Evolutionary conservation across 2,329 filamentous ascomycete genomes (phyloP).

Genomic region (Xylariaceae sp.): DNA sequence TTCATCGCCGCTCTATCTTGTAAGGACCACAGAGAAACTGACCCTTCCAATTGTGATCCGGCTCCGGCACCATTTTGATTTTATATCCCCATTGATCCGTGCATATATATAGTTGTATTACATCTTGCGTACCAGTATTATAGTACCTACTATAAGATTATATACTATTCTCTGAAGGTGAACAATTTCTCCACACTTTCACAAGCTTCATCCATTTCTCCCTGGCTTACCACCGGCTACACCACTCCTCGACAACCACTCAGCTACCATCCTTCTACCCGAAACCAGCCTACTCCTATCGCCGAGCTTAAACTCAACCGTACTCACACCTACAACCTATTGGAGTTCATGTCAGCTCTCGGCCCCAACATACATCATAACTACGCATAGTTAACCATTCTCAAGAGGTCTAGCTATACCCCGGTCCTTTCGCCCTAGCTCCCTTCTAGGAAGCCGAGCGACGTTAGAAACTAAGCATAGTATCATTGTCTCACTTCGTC

Average conservation of each 20-base stretch:
- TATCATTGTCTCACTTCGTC: slow-evolving; percentile 22
- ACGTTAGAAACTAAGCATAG: slow-evolving; percentile 6
- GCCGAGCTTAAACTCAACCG: slow-evolving; percentile 19
- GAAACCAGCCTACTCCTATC: slow-evolving; percentile 25
- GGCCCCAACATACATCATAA: slow-evolving; percentile 17
- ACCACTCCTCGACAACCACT: slow-evolving; percentile 33
- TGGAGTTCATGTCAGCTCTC: slow-evolving; percentile 1
- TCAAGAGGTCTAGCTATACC: slow-evolving; percentile 7
- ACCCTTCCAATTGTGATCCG: neutral
- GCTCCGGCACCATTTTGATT: neutral
- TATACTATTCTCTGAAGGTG: neutral
- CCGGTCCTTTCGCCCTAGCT: slow-evolving; percentile 25
- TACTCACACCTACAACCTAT: slow-evolving; percentile 1
- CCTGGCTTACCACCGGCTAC: slow-evolving; percentile 33
- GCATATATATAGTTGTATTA: neutral
- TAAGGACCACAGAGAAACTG: neutral
- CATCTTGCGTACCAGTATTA: too few relatives aligned
- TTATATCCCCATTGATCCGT: neutral
- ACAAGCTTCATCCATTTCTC: slow-evolving; percentile 35
- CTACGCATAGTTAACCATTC: neutral
- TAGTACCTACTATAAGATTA: too few relatives aligned
- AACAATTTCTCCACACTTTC: slow-evolving; percentile 41
- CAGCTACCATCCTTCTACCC: slow-evolving; percentile 40
- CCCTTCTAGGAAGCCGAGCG: slow-evolving; percentile 17
- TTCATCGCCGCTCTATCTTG: neutral